Evolutionary conservation across 768 basidiomycete species (phyloP).

Genomic region (Rhodosporidiobolus sp.): DNA sequence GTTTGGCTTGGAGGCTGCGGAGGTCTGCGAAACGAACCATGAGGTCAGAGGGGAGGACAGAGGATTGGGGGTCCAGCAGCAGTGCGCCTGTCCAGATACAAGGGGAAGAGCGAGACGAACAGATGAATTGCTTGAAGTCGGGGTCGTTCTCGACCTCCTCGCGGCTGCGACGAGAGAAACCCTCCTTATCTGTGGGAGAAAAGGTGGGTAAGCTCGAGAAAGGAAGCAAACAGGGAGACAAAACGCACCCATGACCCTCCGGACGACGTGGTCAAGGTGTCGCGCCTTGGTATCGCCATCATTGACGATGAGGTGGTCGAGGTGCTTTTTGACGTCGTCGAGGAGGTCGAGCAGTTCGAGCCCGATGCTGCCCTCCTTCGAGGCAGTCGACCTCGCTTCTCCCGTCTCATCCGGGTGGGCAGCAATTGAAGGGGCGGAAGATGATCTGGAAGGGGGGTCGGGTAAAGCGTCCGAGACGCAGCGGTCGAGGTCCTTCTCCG

Average conservation of each 20-base stretch:
- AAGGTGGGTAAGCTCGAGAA: too few species aligned
- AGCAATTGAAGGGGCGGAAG: not conserved
- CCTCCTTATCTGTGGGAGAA: slow-evolving; percentile 8
- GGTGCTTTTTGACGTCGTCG: not conserved
- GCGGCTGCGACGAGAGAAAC: slow-evolving; percentile 6
- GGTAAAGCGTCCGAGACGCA: not conserved
- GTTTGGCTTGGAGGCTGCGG: slow-evolving; percentile 14
- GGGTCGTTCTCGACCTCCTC: slow-evolving; percentile 22
- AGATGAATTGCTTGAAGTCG: slow-evolving; percentile 23
- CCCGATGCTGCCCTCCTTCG: not conserved
- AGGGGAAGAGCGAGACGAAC: not conserved
- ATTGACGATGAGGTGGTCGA: slow-evolving; percentile 12
- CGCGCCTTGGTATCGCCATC: slow-evolving; percentile 12
- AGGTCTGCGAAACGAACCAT: slow-evolving; percentile 1
- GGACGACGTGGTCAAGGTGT: slow-evolving; percentile 9
- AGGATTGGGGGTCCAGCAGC: not conserved
- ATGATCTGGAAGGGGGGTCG: not conserved
- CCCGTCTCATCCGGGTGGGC: not conserved
- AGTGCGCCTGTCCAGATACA: not conserved
- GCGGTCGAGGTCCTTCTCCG: not conserved
- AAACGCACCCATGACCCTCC: slow-evolving; percentile 23
- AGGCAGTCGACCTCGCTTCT: not conserved
- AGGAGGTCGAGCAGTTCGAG: slow-evolving; percentile 1
- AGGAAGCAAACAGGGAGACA: not conserved
- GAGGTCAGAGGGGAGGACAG: not conserved